Conservation (phyloP, 805 yeast species). For the Candida odintsovae region DNA sequence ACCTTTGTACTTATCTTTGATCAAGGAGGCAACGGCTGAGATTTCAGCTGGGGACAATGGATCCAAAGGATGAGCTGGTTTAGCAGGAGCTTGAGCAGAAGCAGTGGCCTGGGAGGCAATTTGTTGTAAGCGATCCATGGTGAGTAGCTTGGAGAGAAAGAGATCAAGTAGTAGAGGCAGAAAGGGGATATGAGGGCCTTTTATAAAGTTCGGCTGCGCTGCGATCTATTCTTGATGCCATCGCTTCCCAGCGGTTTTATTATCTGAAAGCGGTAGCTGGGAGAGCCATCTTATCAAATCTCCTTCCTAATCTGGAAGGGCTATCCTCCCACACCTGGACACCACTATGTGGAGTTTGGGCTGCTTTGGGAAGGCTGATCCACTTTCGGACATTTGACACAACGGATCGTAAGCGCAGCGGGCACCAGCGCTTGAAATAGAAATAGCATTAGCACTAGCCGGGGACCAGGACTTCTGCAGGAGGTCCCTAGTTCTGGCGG, state of each 20-base stretch:
- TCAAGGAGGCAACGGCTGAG: conserved; percentile 45
- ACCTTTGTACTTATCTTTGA: conserved; percentile 43
- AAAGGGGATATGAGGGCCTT: background rate
- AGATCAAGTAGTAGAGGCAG: background rate
- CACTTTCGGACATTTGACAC: background rate
- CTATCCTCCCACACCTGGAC: background rate
- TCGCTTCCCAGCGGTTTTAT: background rate
- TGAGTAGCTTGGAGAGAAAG: background rate
- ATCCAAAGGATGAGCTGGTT: conserved; percentile 64
- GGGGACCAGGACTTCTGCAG: no score
- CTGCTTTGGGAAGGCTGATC: background rate
- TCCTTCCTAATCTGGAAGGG: background rate
- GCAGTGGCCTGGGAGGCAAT: conserved; percentile 58
- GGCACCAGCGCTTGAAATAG: no score
- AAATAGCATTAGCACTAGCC: no score
- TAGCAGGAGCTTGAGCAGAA: conserved; percentile 45
- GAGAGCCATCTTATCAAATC: background rate
- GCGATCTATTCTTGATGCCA: background rate
- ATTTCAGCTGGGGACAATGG: conserved; percentile 64
- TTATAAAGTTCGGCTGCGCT: background rate
- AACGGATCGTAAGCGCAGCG: no score
- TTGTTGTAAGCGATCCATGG: conserved; percentile 63
- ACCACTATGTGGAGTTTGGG: background rate
- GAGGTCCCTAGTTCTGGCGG: no score
- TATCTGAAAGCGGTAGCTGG: background rate